phyloP scores from a whole-genome alignment of 306 rosid genomes.

The Chamaecrista fasciculata region DNA sequence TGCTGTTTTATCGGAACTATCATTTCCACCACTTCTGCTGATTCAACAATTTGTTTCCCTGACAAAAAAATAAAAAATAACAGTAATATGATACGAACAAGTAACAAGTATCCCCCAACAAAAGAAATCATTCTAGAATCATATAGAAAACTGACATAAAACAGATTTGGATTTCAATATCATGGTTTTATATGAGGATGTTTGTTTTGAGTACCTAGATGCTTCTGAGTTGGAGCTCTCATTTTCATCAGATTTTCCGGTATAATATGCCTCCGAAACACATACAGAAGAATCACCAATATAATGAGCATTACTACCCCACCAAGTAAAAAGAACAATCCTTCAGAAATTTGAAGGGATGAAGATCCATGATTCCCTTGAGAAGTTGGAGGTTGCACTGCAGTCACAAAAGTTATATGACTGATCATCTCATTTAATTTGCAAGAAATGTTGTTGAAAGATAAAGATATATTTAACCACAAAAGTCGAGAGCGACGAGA shows the following conservation, averaged over 20 bases:
- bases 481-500: neutral
- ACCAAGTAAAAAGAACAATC: slow-evolving; percentile 66
- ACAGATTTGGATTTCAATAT: neutral
- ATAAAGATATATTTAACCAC: neutral
- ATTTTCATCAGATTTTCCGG: slow-evolving; percentile 43
- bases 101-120: slow-evolving; percentile 34
- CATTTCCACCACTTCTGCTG: slow-evolving; percentile 37
- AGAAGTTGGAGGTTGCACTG: slow-evolving; percentile 33
- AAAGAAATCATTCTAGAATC: slow-evolving; percentile 28
- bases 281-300: slow-evolving; percentile 43
- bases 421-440: neutral
- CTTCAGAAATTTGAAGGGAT: slow-evolving; percentile 5
- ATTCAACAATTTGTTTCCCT: slow-evolving; percentile 30
- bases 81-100: slow-evolving; percentile 28
- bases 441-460: neutral
- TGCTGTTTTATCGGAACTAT: slow-evolving; percentile 35
- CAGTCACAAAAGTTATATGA: neutral
- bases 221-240: slow-evolving; percentile 32
- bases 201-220: slow-evolving; percentile 43
- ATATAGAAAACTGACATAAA: neutral
- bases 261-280: slow-evolving; percentile 52
- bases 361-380: neutral
- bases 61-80: slow-evolving; percentile 19
- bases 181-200: neutral
- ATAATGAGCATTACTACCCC: slow-evolving; percentile 46